Percentiles rank a stretch among this genome's conserved stretches.
Conservation (phyloP, 1,139 yeast species). For the Protomyces lactucae-debilis region DNA sequence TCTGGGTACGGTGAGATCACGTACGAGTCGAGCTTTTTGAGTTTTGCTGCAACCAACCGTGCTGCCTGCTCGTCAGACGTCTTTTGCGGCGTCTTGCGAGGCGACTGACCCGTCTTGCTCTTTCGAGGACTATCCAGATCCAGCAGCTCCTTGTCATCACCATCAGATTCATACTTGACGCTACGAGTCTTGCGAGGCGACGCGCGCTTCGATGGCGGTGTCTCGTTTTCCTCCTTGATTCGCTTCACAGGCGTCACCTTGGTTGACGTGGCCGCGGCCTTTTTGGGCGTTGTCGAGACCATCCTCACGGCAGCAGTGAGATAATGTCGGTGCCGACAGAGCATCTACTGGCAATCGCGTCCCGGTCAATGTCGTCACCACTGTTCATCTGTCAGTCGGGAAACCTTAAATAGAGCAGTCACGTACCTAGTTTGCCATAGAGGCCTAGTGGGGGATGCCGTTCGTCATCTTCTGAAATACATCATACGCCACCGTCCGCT, state of each 20-base stretch:
- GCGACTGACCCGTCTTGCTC: neutral
- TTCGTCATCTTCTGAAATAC: constrained; percentile 75
- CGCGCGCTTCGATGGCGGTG: neutral
- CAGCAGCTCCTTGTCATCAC: constrained; percentile 5
- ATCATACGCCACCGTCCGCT: constrained; percentile 90
- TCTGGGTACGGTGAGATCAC: constrained; percentile 19
- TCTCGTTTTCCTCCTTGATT: neutral
- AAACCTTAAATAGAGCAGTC: neutral
- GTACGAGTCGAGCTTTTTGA: constrained; percentile 20
- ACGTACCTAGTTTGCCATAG: neutral
- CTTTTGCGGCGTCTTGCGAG: constrained; percentile 6
- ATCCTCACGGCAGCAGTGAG: neutral
- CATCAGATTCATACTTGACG: constrained; percentile 26
- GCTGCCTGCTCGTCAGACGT: constrained; percentile 5
- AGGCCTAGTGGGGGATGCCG: constrained; percentile 17
- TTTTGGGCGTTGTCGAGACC: neutral
- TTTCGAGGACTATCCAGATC: neutral
- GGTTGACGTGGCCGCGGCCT: neutral
- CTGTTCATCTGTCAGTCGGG: neutral
- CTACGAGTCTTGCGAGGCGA: constrained; percentile 26
- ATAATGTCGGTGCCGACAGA: too few relatives aligned
- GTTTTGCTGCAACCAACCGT: constrained; percentile 8
- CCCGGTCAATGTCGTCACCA: neutral
- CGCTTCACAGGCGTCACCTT: neutral
- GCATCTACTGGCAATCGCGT: too few relatives aligned